These are phyloP conservation scores for Oryza punctata DNA, from an alignment of 176 grass and related monocot genomes.

Conservation along the genomic window DNA sequence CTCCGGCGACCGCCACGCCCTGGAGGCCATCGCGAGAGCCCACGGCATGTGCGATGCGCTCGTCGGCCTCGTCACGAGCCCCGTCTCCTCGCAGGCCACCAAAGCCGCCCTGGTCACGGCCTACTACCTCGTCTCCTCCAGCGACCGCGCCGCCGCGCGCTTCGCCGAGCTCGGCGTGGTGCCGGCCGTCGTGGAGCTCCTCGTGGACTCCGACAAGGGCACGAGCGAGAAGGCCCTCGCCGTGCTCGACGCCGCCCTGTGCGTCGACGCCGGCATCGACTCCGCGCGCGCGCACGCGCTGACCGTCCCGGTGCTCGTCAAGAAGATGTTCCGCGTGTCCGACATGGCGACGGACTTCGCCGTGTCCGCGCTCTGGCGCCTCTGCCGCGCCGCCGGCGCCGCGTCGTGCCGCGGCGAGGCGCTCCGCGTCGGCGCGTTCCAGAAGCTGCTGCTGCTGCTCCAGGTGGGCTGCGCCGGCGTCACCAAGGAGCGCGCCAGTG, in stretches of 20 bases:
- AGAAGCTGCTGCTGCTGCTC: constrained; percentile 88
- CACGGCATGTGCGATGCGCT: constrained; percentile 46
- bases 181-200: constrained; percentile 43
- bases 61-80: constrained; percentile 39
- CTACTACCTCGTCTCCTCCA: constrained; percentile 54
- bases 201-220: constrained; percentile 77
- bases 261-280: constrained; percentile 43
- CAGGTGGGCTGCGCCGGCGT: constrained; percentile 81
- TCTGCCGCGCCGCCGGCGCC: constrained; percentile 53
- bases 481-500: constrained; percentile 83
- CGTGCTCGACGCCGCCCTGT: constrained; percentile 49
- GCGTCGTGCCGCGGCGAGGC: constrained; percentile 58
- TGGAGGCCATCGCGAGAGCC: constrained; percentile 42
- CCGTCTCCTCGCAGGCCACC: constrained; percentile 60
- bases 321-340: constrained; percentile 89
- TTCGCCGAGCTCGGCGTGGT: constrained; percentile 44
- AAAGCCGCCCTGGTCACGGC: constrained; percentile 71
- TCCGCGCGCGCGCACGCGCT: constrained; percentile 54
- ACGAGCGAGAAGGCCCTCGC: constrained; percentile 73
- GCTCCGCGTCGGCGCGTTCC: constrained; percentile 78
- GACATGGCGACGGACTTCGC: constrained; percentile 95
- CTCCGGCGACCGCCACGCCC: constrained; percentile 13
- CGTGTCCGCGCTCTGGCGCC: constrained; percentile 85
- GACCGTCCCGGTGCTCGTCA: constrained; percentile 72
- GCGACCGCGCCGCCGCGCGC: constrained; percentile 29